These are phyloP conservation scores for Cystofilobasidium bisporidii DNA, from an alignment of 768 basidiomycete genomes.

Conservation along the genomic window DNA sequence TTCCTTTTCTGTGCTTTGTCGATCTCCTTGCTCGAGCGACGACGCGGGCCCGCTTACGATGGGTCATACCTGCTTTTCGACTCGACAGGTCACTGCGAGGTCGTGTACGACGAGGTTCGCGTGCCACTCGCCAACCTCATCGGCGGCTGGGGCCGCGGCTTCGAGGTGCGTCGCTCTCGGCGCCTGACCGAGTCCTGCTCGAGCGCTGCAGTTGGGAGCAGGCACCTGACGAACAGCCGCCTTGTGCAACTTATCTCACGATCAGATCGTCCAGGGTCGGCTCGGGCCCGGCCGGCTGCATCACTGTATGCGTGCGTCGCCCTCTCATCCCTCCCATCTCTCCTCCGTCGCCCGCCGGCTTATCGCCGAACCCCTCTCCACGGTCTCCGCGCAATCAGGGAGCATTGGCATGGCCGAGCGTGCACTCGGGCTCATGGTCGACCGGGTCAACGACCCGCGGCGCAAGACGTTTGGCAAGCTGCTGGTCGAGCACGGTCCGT, in stretches of 20 bases:
- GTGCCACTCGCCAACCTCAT: slow-evolving; percentile 75
- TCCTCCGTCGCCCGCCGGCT: background rate
- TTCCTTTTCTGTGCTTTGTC: too few species aligned
- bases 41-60: background rate
- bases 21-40: too few species aligned
- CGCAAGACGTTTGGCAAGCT: slow-evolving; percentile 91
- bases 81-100: slow-evolving; percentile 71
- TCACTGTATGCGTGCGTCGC: slow-evolving; percentile 64
- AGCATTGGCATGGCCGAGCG: slow-evolving; percentile 79
- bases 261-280: slow-evolving; percentile 89
- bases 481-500: slow-evolving; percentile 76
- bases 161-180: slow-evolving; percentile 55
- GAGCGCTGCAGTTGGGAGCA: too few species aligned
- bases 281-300: slow-evolving; percentile 94
- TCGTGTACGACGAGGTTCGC: slow-evolving; percentile 86
- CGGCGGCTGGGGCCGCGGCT: slow-evolving; percentile 72
- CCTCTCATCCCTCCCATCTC: background rate
- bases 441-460: slow-evolving; percentile 80
- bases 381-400: slow-evolving; percentile 40
- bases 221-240: too few species aligned
- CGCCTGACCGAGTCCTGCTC: too few species aligned
- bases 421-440: slow-evolving; percentile 77
- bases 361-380: background rate
- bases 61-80: too few species aligned
- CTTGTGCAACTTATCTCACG: too few species aligned